Percentiles rank a stretch among this genome's conserved stretches.
phyloP scores from a whole-genome alignment of 176 grass and related monocot genomes.

The Eleusine indica region DNA sequence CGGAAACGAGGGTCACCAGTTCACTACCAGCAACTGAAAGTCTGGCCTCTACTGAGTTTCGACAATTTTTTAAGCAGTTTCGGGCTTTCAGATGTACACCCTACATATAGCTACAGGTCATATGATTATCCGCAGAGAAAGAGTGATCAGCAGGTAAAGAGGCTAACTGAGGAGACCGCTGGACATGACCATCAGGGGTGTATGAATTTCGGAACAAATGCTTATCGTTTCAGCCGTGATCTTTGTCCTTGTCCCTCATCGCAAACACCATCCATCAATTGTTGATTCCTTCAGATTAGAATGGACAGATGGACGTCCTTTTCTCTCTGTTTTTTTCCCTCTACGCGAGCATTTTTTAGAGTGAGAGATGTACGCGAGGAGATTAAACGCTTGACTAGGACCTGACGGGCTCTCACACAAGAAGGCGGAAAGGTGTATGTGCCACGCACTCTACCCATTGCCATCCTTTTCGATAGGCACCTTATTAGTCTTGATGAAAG shows the following conservation, averaged over 20 bases:
- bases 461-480: background rate
- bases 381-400: background rate
- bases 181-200: background rate
- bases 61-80: too few species aligned
- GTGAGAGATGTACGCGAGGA: background rate
- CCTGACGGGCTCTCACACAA: background rate
- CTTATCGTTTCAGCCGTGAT: background rate
- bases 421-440: background rate
- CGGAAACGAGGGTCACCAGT: too few species aligned
- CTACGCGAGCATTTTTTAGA: background rate
- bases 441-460: background rate
- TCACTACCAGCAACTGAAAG: too few species aligned
- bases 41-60: too few species aligned
- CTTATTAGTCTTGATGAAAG: background rate
- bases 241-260: background rate
- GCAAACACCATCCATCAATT: background rate
- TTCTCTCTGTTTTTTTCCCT: background rate
- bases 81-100: too few species aligned
- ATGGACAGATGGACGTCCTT: background rate
- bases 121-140: too few species aligned
- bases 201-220: background rate
- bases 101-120: too few species aligned
- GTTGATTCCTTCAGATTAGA: constrained; percentile 6
- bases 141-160: background rate
- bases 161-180: background rate